Evolutionary conservation across 768 basidiomycete species (phyloP).

Genomic region (Collybia mongolica): DNA sequence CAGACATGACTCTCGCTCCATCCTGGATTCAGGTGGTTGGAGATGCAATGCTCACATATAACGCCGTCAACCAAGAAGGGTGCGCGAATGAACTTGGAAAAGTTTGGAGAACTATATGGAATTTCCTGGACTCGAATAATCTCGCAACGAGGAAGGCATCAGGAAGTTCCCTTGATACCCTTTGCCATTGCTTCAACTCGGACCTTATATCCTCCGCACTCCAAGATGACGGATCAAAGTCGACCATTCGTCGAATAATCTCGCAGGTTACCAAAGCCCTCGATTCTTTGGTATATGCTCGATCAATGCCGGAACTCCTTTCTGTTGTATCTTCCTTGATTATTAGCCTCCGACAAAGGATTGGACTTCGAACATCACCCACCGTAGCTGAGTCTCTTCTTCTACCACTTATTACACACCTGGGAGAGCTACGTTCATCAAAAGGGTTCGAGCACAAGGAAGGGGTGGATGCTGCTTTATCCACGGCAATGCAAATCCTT

Average conservation of each 20-base stretch:
- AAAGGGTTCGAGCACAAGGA: slow-evolving; percentile 92
- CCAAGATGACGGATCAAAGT: slow-evolving; percentile 43
- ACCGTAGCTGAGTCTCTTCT: slow-evolving; percentile 73
- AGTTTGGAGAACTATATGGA: slow-evolving; percentile 77
- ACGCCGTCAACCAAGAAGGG: slow-evolving; percentile 43
- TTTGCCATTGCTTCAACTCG: slow-evolving; percentile 72
- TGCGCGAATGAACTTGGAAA: slow-evolving; percentile 54
- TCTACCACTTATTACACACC: slow-evolving; percentile 62
- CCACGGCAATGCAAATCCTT: slow-evolving; percentile 78
- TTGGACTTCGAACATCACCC: slow-evolving; percentile 32
- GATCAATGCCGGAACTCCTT: slow-evolving; percentile 80
- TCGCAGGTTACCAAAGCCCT: slow-evolving; percentile 64
- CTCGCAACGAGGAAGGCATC: slow-evolving; percentile 58
- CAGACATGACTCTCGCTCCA: slow-evolving; percentile 65
- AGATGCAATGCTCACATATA: slow-evolving; percentile 67
- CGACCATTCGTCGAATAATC: slow-evolving; percentile 64
- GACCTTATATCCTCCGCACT: slow-evolving; percentile 56
- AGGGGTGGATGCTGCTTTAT: slow-evolving; percentile 75
- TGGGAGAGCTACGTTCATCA: slow-evolving; percentile 72
- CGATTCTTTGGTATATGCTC: slow-evolving; percentile 69
- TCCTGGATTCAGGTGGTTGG: slow-evolving; percentile 82
- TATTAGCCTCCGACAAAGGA: slow-evolving; percentile 53
- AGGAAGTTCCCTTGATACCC: slow-evolving; percentile 57
- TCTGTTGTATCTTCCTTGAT: slow-evolving; percentile 70
- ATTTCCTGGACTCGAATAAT: slow-evolving; percentile 74